Evolutionary conservation across 2,329 filamentous ascomycete genomes (phyloP), one percentile per base, ranked within the genome.

Genomic region (Aschersonia sp.): DNA sequence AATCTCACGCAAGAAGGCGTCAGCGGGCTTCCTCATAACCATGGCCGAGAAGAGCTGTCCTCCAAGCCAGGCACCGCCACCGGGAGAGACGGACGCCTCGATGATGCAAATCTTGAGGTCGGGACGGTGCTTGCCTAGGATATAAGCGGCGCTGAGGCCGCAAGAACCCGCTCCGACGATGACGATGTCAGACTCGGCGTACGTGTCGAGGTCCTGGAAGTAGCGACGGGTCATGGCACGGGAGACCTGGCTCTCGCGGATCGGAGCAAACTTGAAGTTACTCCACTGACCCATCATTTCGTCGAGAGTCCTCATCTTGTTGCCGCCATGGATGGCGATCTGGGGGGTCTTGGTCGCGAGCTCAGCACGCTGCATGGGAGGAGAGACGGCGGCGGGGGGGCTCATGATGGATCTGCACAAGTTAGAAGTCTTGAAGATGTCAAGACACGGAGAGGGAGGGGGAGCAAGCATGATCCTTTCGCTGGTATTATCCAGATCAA

Each of bases 401-500:
- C 85, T 81, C 88, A 94, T 94, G 58, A 61, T 79, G 65, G 58
- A 59, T 50, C 50, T 57, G 45, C 47, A 47, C 52, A 51, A 51
- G 61, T 65, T 63, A 65, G 61, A 52, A 46, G 31, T 10, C 48
- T 31, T 31, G 43, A 5, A 7, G 29, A 9, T 10, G 43, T 9
- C 9, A 7, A n/a, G 40, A 20, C 9, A 20, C n/a, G 29, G 57
- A 59, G 58, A 56, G 54, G 59, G 58, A 63, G 62, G 59, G 64
- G 69, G 68, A 71, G 71, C 40, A 5, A 77, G 86, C 87, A 94
- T 94, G 88, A 92, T 94, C 84, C 89, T 94, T 92, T 89, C 89
- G 89, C 89, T 89, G 85, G 87, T 87, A 92, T 92, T 91, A 91
- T 89, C 87, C 85, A 87, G 85, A 89, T 91, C 86, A 91, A 91